Conservation (phyloP, 2,329 filamentous ascomycete genomes). For the Fusarium sterilihyphosum region DNA sequence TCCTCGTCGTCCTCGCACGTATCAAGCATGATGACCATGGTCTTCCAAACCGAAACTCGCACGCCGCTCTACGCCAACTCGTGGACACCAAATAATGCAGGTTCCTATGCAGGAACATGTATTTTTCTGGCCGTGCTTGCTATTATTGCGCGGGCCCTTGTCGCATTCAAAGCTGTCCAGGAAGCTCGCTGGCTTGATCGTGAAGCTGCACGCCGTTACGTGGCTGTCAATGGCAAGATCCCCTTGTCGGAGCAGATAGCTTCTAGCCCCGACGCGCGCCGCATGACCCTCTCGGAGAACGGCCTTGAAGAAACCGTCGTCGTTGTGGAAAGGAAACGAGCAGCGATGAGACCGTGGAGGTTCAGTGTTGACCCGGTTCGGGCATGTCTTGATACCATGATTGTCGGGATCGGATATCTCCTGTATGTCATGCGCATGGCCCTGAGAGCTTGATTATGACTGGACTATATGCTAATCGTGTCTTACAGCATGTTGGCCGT, state of each 20-base stretch:
- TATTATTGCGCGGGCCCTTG: slow-evolving; percentile 72
- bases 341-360: slow-evolving; percentile 75
- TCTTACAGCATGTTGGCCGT: slow-evolving; percentile 86
- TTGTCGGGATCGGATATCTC: slow-evolving; percentile 83
- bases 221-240: slow-evolving; percentile 74
- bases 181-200: slow-evolving; percentile 73
- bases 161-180: slow-evolving; percentile 75
- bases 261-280: slow-evolving; percentile 69
- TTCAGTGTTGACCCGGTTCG: slow-evolving; percentile 82
- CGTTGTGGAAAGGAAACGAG: slow-evolving; percentile 70
- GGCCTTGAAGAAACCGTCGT: slow-evolving; percentile 84
- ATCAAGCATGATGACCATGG: slow-evolving; percentile 54
- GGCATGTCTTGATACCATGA: slow-evolving; percentile 74
- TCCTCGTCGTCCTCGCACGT: slow-evolving; percentile 26
- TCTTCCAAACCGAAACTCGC: slow-evolving; percentile 68
- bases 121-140: slow-evolving; percentile 88
- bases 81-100: slow-evolving; percentile 78
- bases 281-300: slow-evolving; percentile 72
- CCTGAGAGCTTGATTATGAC: neutral
- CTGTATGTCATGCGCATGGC: slow-evolving; percentile 69
- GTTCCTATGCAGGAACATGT: slow-evolving; percentile 86
- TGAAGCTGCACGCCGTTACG: slow-evolving; percentile 79
- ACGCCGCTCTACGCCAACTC: slow-evolving; percentile 67
- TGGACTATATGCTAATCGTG: slow-evolving; percentile 1
- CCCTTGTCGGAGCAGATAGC: slow-evolving; percentile 68